Evolutionary conservation across 495 filamentous ascomycete genomes (phyloP).

Genomic region (Daldinia caldariorum): DNA sequence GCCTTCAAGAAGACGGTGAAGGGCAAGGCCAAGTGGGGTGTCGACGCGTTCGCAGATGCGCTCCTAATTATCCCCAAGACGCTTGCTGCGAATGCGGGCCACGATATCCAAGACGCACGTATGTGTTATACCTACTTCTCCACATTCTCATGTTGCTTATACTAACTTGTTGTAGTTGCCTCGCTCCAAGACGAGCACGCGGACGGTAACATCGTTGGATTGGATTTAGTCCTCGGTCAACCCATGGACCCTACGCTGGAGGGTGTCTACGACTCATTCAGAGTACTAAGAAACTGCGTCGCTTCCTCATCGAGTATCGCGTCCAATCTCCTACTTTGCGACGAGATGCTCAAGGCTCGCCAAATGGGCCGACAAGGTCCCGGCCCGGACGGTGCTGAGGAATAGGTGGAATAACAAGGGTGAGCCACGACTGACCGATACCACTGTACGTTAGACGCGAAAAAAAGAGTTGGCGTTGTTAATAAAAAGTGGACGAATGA

Average conservation of each 20-base stretch:
- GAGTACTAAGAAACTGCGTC: conserved; percentile 90
- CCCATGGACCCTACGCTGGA: conserved; percentile 95
- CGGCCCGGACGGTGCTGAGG: conserved; percentile 61
- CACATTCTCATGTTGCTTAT: background rate
- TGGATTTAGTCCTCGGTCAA: conserved; percentile 85
- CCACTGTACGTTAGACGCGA: conserved; percentile 43
- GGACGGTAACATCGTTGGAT: conserved; percentile 85
- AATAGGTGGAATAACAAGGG: conserved; percentile 43
- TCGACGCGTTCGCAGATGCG: conserved; percentile 93
- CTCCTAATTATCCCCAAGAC: conserved; percentile 96
- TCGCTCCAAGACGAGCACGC: conserved; percentile 83
- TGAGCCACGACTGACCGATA: conserved; percentile 28
- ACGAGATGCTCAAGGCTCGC: conserved; percentile 95
- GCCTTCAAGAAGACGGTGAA: conserved; percentile 86
- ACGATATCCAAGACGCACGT: conserved; percentile 94
- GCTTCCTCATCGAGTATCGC: conserved; percentile 95
- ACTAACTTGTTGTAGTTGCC: conserved; percentile 66
- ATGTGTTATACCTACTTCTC: conserved; percentile 50
- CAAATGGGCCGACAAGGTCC: conserved; percentile 78
- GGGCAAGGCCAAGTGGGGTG: conserved; percentile 96
- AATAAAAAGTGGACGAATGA: conserved; percentile 31
- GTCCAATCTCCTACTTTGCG: conserved; percentile 92
- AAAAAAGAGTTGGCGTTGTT: conserved; percentile 16
- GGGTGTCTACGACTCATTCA: conserved; percentile 96
- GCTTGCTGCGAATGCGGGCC: conserved; percentile 92